Base-by-base conservation (phyloP, 305 asterid species). In the Striga hermonthica region DNA sequence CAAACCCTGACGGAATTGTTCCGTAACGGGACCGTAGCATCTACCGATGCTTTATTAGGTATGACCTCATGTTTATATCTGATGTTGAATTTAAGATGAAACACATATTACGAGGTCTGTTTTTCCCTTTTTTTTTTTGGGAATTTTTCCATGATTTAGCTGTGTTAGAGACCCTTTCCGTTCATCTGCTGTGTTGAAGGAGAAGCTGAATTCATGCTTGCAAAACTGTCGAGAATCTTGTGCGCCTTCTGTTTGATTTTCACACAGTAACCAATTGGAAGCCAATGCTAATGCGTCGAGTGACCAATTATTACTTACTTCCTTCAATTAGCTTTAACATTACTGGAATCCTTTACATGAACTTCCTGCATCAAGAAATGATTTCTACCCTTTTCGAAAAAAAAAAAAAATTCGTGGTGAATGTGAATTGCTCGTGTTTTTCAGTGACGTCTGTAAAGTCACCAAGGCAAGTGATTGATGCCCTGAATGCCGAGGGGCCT, bases 401-500 rank as follows among this genome's bases (percentile, higher is more conserved):
- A n/a, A n/a, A n/a, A n/a, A n/a, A n/a, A n/a, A n/a, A n/a, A n/a
- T 60, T 69, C 49, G 43, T 54, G 13, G 60, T 68, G 62, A 67
- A 41, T 39, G 37, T 55, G 37, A 35, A 60, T 67, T 57, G 58
- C 43, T 13, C 39, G 60, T 78, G 62, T 47, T 61, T 76, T 80
- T 36, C 87, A 89, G 96, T 89, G 74, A 86, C 86, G 66, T 76
- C 78, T 13, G 96, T 83, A 54, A 84, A 82, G 72, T 89, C 96
- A 10, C 95, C 95, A 6, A 85, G 95, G 58, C 93, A 89, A 59
- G 88, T 89, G 45, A 78, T 87, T 63, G 91, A 87, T 83, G 96
- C 95, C 60, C 75, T 89, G 75, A 87, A 87, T 52, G 93, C 93
- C 0, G 91, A 79, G 81, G 93, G 89, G 55, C 85, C 93, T 53